Conservation (phyloP, 805 yeast genomes). For the Yueomyces sp. region DNA sequence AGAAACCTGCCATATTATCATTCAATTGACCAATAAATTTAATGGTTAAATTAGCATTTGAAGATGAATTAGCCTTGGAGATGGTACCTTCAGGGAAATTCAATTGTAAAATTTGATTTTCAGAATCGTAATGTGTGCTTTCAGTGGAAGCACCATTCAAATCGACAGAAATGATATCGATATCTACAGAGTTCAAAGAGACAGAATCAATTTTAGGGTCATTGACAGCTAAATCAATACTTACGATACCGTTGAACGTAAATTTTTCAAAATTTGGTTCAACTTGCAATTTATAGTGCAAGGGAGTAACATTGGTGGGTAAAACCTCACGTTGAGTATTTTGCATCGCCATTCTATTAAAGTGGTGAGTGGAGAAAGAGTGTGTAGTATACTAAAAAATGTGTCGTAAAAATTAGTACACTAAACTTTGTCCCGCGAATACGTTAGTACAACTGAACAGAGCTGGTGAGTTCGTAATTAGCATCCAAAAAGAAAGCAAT, state of each 20-base stretch:
- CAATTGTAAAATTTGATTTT: constrained; percentile 52
- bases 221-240: constrained; percentile 40
- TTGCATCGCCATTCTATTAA: constrained; percentile 3
- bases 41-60: constrained; percentile 33
- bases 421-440: no score
- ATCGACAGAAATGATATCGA: constrained; percentile 41
- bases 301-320: constrained; percentile 57
- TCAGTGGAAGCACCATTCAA: constrained; percentile 21
- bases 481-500: no score
- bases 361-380: no score
- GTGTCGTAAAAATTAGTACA: no score
- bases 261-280: constrained; percentile 49
- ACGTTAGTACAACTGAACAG: no score
- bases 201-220: constrained; percentile 31
- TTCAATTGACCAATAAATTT: constrained; percentile 51
- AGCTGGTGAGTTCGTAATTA: no score
- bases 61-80: constrained; percentile 16
- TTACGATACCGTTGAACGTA: constrained; percentile 43
- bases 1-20: constrained; percentile 75
- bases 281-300: constrained; percentile 54
- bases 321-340: constrained; percentile 30
- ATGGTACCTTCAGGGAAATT: constrained; percentile 34
- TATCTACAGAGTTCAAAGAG: constrained; percentile 50
- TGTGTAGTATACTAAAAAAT: no score
- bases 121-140: constrained; percentile 31